A percentile compares a stretch with the other conserved stretches of the same genome.
These are phyloP conservation scores for Hordeum pubiflorum DNA, from an alignment of 202 grass and related monocot species.

Conservation along the genomic window DNA sequence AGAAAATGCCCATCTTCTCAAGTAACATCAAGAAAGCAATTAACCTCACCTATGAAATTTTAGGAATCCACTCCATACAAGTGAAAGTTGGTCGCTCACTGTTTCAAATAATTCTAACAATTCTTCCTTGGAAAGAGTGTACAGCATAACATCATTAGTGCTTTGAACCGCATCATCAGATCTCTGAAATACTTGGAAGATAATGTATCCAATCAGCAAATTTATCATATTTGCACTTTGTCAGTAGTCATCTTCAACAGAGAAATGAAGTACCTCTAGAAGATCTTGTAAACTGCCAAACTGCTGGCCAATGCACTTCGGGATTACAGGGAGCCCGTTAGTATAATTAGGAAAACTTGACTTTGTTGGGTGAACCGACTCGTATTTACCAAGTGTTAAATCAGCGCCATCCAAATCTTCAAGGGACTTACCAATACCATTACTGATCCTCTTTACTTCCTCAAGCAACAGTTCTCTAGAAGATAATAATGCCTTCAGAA, in stretches of 20 bases:
- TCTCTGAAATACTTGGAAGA: constrained; percentile 49
- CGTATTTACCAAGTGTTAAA: constrained; percentile 66
- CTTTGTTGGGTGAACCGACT: constrained; percentile 50
- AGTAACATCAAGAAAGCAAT: constrained; percentile 12
- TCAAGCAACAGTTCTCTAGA: constrained; percentile 73
- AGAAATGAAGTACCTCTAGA: constrained; percentile 51
- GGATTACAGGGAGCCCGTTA: constrained; percentile 28
- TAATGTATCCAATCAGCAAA: constrained; percentile 21
- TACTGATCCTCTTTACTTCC: constrained; percentile 65
- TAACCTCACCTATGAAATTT: constrained; percentile 65
- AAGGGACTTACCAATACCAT: constrained; percentile 48
- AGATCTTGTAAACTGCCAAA: constrained; percentile 59
- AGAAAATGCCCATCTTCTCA: neutral
- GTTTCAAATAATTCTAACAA: constrained; percentile 61
- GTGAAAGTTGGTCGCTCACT: constrained; percentile 64
- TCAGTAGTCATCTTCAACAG: neutral
- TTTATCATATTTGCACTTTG: neutral
- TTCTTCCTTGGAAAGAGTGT: constrained; percentile 76
- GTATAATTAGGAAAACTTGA: constrained; percentile 29
- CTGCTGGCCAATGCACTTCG: constrained; percentile 42
- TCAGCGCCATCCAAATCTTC: constrained; percentile 53
- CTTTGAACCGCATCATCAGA: constrained; percentile 44
- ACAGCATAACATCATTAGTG: constrained; percentile 49
- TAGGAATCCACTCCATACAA: constrained; percentile 89
- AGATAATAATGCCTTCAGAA: constrained; percentile 55